Percentiles rank a stretch among this genome's conserved stretches.
These are phyloP conservation scores for Scenedesmus sp. DNA, from an alignment of 163 green algal genomes.

Conservation along the genomic window DNA sequence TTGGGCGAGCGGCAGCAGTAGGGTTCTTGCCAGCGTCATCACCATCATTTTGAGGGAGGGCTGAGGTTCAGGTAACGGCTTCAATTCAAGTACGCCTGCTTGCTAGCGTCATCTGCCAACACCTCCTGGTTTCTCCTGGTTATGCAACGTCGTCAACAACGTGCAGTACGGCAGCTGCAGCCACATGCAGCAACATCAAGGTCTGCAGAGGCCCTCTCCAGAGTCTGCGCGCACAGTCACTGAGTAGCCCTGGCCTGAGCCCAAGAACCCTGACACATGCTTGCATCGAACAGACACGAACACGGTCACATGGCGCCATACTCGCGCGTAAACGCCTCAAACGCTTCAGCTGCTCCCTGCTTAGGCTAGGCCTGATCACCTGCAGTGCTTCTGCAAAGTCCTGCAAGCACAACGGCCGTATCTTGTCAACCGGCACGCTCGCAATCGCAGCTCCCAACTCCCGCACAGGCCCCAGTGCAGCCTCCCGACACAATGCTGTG, in stretches of 20 bases:
- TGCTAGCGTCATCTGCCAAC: not conserved
- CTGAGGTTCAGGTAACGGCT: not conserved
- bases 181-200: too few species aligned
- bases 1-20: not conserved
- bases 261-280: not conserved
- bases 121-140: not conserved
- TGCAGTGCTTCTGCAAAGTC: constrained; percentile 72
- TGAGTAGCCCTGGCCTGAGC: too few species aligned
- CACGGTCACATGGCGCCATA: constrained; percentile 71
- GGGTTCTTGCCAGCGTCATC: not conserved
- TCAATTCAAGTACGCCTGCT: not conserved
- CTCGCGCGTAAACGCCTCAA: constrained; percentile 79
- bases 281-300: not conserved
- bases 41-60: too few species aligned
- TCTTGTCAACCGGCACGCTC: constrained; percentile 59
- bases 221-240: too few species aligned
- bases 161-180: too few species aligned
- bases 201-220: too few species aligned
- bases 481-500: constrained; percentile 75
- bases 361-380: constrained; percentile 60
- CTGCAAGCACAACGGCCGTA: constrained; percentile 61
- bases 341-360: constrained; percentile 68
- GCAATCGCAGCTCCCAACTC: constrained; percentile 70
- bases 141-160: not conserved
- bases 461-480: constrained; percentile 76